phyloP scores from a whole-genome alignment of 2,329 filamentous ascomycete genomes.

The Phialocephala subalpina region DNA sequence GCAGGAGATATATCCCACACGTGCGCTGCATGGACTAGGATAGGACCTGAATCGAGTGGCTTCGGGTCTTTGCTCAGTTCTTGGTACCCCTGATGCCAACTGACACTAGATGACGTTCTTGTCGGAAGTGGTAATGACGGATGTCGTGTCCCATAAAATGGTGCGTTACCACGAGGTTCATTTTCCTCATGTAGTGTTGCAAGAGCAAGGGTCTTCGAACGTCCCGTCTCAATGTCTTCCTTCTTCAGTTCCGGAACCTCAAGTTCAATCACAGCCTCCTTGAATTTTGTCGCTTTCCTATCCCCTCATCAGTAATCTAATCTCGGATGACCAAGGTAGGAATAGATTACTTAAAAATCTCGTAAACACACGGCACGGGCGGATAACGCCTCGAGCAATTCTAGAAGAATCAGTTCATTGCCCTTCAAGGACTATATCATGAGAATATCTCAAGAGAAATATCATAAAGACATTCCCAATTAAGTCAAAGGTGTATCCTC shows the following conservation, averaged over 20 bases:
- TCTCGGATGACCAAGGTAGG: background rate
- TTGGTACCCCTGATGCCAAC: background rate
- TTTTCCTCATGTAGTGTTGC: background rate
- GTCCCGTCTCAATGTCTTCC: constrained; percentile 5
- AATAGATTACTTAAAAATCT: constrained; percentile 25
- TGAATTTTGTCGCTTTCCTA: constrained; percentile 20
- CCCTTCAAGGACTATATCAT: background rate
- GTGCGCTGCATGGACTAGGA: background rate
- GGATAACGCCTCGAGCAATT: constrained; percentile 38
- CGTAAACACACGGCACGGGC: constrained; percentile 37
- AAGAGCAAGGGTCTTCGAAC: constrained; percentile 9
- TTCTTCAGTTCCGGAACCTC: constrained; percentile 8
- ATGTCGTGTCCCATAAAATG: background rate
- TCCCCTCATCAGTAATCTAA: background rate
- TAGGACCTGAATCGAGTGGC: background rate
- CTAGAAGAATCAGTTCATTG: constrained; percentile 32
- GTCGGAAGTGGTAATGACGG: background rate
- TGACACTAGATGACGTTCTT: background rate
- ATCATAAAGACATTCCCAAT: too few species aligned
- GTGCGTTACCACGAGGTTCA: background rate
- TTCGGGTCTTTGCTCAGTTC: constrained; percentile 1
- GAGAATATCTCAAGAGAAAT: too few species aligned
- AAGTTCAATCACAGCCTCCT: constrained; percentile 19
- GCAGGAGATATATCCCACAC: constrained; percentile 3
- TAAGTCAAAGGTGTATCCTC: too few species aligned